Evolutionary conservation across 495 filamentous ascomycete species (phyloP), one percentile per base, ranked within the genome.

Genomic region (Aspergillus bertholletiae): DNA sequence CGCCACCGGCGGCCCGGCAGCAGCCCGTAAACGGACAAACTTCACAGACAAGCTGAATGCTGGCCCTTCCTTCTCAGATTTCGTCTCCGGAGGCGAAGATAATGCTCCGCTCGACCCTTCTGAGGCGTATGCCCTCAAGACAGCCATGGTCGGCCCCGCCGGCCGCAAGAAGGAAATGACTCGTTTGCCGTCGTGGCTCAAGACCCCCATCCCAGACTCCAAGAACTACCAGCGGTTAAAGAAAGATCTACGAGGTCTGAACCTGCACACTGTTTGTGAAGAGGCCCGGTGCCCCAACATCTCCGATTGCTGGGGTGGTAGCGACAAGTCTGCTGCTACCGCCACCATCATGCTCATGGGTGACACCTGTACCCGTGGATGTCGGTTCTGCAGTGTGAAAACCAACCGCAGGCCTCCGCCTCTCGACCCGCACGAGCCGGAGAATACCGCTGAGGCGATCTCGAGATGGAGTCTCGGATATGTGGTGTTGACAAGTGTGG

Each of bases 321-420:
- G 74, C 61, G 83, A 88, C 70, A 96, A 96, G 74, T 82, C 85
- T 46, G 85, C 90, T 21, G 95, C 95, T 1, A 98, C 94, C 23
- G 94, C 95, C 0, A 98, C 94, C 8, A 97, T 98, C 74, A 97
- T 98, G 95, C 78, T 97, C 7, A 97, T 97, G 93, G 94, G 94
- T 57, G 94, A 98, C 65, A 97, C 94, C 7, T 98, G 94, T 73
- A 98, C 94, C 8, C 86, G 94, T 24, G 94, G 94, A 20, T 98
- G 94, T 71, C 84, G 95, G 39, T 98, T 98, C 80, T 98, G 94
- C 79, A 88, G 84, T 54, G 94, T 98, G 45, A 97, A 97, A 83
- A 98, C 94, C 0, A 82, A 71, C 21, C 84, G 88, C 37, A 69
- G 74, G 0, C 95, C 95, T 3, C 72, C 86, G 8, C 90, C 94